These are phyloP conservation scores for Mycena sanguinolenta DNA, from an alignment of 768 basidiomycete species.

Conservation along the genomic window DNA sequence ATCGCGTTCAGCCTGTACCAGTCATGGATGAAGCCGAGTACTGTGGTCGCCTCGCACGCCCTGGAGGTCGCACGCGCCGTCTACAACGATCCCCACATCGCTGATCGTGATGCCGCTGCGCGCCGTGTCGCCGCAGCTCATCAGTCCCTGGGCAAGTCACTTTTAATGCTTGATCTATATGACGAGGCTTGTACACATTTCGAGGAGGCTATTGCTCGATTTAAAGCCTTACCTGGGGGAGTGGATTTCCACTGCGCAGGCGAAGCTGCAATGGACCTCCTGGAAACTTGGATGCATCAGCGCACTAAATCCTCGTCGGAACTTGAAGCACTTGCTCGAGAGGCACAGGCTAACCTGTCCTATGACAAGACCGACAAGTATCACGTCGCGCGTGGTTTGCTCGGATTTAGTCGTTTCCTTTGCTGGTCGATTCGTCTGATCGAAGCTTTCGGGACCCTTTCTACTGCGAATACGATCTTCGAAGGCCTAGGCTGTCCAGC, in stretches of 20 bases:
- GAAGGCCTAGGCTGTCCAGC: too few relatives aligned
- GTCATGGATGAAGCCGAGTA: slow-evolving; percentile 29
- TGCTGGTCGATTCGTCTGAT: too few relatives aligned
- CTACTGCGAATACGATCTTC: too few relatives aligned
- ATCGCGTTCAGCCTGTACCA: slow-evolving; percentile 38
- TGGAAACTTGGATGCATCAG: neutral
- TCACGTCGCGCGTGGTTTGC: too few relatives aligned
- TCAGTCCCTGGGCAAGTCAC: neutral
- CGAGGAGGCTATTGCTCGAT: neutral
- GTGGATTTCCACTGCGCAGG: neutral
- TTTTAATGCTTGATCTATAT: neutral
- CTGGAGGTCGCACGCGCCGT: slow-evolving; percentile 8
- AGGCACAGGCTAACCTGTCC: too few relatives aligned
- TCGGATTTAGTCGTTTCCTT: too few relatives aligned
- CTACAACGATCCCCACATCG: neutral
- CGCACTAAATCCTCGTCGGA: neutral
- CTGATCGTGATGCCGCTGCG: neutral
- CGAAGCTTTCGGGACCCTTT: too few relatives aligned
- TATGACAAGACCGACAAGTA: too few relatives aligned
- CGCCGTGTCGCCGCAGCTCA: neutral
- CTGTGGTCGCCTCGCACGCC: slow-evolving; percentile 17
- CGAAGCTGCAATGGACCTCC: neutral
- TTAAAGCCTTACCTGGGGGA: neutral
- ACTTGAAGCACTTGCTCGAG: neutral
- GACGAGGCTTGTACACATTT: neutral